Evolutionary conservation across 1,284 basidiomycete species (phyloP), one percentile per base, ranked within the genome.

Genomic region (Pseudozyma flocculosa): DNA sequence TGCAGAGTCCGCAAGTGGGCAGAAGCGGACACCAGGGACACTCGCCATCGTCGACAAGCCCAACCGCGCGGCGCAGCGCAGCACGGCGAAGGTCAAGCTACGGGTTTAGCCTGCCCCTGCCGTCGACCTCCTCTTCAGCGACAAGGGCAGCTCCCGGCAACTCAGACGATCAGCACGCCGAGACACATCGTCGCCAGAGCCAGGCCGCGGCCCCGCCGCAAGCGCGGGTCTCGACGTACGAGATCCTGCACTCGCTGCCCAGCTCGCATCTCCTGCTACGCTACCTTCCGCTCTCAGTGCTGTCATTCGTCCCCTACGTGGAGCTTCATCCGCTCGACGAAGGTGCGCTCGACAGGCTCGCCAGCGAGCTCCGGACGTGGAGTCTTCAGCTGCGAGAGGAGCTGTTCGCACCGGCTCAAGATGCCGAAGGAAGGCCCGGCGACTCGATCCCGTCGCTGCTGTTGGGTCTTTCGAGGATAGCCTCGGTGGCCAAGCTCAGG

Each of bases 211-310:
- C 15, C 11, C 17, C 30, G 44, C 22, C 19, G 32, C 3, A 22
- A 36, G 22, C 30, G 32, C 29, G 41, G 10, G 55, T 62, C 7
- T 61, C 63, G 2, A 66, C 63, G 9, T 23, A 40, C n/a, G 22
- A 37, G 14, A 43, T 66, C 4, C 23, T 66, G 4, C 43, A 59
- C 17, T 46, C 58, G 11, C 22, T 66, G 43, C 63, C 63, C 14
- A 59, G 52, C 43, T 43, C 54, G 11, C 47, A 43, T 4, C 43
- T 66, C 37, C 63, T 66, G 14, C 22, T 52, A 4, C 63, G 59
- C 18, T 53, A 58, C n/a, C 53, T 66, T 1, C 59, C 63, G 13
- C 39, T 40, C 0, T 56, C 52, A 0, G 32, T 59, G 4, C 57
- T 52, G 47, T 32, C 23, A 7, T 66, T 61, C 19, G 17, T 51